Base-by-base conservation (phyloP, 1,284 basidiomycete genomes). In the Ganoderma lucidum region DNA sequence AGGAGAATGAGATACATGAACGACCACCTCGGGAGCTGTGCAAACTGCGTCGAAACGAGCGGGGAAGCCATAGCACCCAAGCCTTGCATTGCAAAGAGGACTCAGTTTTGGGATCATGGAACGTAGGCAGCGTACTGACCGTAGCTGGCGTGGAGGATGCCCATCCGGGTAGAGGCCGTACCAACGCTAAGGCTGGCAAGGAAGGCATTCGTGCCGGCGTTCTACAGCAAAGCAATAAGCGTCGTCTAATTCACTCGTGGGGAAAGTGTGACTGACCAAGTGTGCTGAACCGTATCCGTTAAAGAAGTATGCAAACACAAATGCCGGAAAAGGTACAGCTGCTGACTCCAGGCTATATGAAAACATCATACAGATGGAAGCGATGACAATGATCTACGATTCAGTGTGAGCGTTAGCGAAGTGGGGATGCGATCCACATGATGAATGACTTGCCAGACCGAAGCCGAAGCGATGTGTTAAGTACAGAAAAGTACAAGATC, bases 301-400 rank as follows among this genome's bases (percentile, higher is more conserved):
- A 75, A 93, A 82, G 30, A 83, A 79, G 73, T 86, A 91, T 0
- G 85, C 82, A 30, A 90, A 76, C 12, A 87, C 84, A 72, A 91
- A 91, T 1, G 85, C 82, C 0, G 90, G 90, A 75, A 90, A 93
- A 2, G 92, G 91, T 0, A 86, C 83, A 3, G 86, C 86, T n/a
- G 88, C 81, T 14, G 86, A 83, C 73, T 89, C 84, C 41, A 93
- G 80, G 6, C 78, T 69, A 75, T 90, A 92, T 1, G 83, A 88
- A 10, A 87, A 67, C 6, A 81, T 69, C 69, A 85, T 81, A 19
- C 76, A 68, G 1, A 73, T 45, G 4, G 83, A 79, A 48, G 71
- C 77, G 35, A 75, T 8, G 3, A 77, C 78, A 30, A 78, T 75
- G 15, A 76, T 70, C 80, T 80, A 58, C 8, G 37, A n/a, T 30